Evolutionary conservation across 352 stramenopile species (phyloP), one percentile per base, ranked within the genome.

Genomic region (Phytophthora cactorum): DNA sequence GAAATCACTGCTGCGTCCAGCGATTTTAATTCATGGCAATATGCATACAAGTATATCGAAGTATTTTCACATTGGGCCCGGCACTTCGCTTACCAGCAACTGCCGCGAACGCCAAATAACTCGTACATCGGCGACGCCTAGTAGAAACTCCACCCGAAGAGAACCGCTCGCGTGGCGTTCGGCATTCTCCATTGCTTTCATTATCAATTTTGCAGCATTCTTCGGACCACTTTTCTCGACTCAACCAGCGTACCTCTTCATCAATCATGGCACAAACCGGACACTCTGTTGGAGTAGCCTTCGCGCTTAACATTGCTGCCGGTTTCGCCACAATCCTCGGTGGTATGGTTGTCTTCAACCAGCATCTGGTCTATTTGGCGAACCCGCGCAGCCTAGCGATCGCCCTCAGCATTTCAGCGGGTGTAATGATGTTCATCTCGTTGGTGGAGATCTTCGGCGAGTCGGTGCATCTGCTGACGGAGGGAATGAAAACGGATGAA

Each of bases 301-400:
- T 64, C 25, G 57, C 57, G 12, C 57, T 64, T 25, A 64, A 56
- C 22, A 36, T 57, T 25, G 57, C 47, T 15, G 77, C 83, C 0
- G 82, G 79, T 1, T 68, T 83, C 14, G 80, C 82, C 22, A 91
- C 84, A 1, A 66, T 79, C 15, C 41, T 92, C 17, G 82, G 82
- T 15, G 80, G 75, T 6, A 72, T 75, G 44, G 65, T 90, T 51
- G 68, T 91, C 34, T 90, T 85, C 46, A 74, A 52, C 50, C 74
- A 77, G 39, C 57, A 60, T 6, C 63, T 86, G 1, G 77, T 90
- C 22, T 67, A 80, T 52, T 56, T 86, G 2, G 57, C 57, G 4
- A 65, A 88, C 44, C 69, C 73, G 3, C n/a, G 67, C 6, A 81
- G 79, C 29, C 97, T 81, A 82, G 92, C 46, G 79, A 97, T 82